A percentile compares a stretch with the other conserved stretches of the same genome.
phyloP scores from a whole-genome alignment of 2,329 filamentous ascomycete species.

The Colletotrichum viniferum region DNA sequence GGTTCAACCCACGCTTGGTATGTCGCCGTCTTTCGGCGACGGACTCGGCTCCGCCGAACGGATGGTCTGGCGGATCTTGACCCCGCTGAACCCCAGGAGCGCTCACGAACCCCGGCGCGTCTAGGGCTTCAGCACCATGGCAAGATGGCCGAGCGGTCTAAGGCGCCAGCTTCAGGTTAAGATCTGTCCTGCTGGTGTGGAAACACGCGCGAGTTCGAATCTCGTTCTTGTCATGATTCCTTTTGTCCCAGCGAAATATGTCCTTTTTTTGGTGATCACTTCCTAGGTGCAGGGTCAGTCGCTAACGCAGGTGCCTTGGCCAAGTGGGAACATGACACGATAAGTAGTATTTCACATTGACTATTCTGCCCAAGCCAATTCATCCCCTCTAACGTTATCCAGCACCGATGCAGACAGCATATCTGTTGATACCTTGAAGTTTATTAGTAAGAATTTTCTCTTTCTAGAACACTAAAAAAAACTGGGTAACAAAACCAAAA shows the following conservation, averaged over 20 bases:
- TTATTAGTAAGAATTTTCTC: too few relatives aligned
- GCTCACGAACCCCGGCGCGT: not conserved
- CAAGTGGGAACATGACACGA: not conserved
- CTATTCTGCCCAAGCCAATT: not conserved
- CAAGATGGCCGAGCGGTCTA: slow-evolving; percentile 20
- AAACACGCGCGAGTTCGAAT: slow-evolving; percentile 17
- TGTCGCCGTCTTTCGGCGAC: not conserved
- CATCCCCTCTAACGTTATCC: not conserved
- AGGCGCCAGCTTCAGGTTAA: slow-evolving; percentile 16
- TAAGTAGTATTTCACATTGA: not conserved
- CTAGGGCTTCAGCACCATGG: not conserved
- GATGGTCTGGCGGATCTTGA: not conserved
- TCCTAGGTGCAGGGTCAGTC: not conserved
- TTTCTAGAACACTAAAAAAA: too few relatives aligned
- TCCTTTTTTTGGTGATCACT: not conserved
- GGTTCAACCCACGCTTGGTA: not conserved
- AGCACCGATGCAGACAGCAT: too few relatives aligned
- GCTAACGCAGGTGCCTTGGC: not conserved
- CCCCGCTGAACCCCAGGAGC: not conserved
- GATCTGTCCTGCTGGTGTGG: not conserved
- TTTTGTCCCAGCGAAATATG: not conserved
- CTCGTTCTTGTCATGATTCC: slow-evolving; percentile 4
- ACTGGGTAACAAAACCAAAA: too few relatives aligned
- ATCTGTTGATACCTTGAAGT: too few relatives aligned
- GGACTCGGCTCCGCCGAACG: not conserved